Conservation (phyloP, 306 rosid species). For the Cucumis cinereus region DNA sequence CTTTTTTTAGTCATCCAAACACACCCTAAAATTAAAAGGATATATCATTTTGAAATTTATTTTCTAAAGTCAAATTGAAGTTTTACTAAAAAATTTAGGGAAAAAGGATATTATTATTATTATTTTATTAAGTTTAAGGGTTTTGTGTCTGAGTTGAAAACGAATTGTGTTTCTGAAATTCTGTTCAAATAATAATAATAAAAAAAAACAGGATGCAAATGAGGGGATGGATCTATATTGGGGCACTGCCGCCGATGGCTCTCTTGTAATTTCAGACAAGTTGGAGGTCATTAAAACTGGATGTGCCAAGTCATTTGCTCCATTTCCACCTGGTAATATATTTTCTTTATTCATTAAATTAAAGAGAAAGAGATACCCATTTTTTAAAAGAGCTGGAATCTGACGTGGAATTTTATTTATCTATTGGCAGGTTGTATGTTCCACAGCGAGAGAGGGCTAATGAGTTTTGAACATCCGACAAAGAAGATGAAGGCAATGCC, state of each 20-base stretch:
- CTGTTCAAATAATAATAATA: neutral
- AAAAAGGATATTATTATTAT: too few relatives aligned
- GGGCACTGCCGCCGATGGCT: constrained; percentile 83
- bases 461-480: constrained; percentile 77
- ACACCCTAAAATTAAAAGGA: too few relatives aligned
- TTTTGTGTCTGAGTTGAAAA: neutral
- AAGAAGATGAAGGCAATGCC: constrained; percentile 94
- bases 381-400: neutral
- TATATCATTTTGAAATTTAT: too few relatives aligned
- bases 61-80: too few relatives aligned
- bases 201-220: constrained; percentile 41
- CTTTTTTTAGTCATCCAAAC: too few relatives aligned
- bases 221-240: constrained; percentile 54
- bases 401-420: neutral
- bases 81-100: too few relatives aligned
- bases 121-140: neutral
- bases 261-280: constrained; percentile 60
- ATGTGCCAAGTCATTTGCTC: constrained; percentile 94
- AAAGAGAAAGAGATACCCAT: neutral
- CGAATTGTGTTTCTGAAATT: neutral
- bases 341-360: too few relatives aligned
- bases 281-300: constrained; percentile 54
- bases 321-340: constrained; percentile 67
- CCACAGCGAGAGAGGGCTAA: constrained; percentile 65
- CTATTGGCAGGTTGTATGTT: constrained; percentile 70